Evolutionary conservation across 371 early-diverging fungal genomes (phyloP).

Genomic region (Mucor mucedo): DNA sequence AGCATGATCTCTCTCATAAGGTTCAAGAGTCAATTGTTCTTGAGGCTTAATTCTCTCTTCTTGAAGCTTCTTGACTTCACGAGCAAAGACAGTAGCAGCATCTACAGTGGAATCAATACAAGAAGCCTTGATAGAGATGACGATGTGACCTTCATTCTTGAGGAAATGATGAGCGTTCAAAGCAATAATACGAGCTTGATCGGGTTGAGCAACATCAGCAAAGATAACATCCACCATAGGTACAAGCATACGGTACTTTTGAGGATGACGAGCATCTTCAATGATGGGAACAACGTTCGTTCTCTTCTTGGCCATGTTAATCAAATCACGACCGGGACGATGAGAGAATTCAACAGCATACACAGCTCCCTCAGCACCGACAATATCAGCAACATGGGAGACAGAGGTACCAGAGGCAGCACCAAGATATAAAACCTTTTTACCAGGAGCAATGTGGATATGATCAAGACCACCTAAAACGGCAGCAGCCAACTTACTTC

Average conservation of each 20-base stretch:
- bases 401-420: constrained; percentile 99
- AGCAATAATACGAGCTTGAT: constrained; percentile 99
- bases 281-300: constrained; percentile 99
- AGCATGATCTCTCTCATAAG: constrained; percentile 99
- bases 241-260: constrained; percentile 99
- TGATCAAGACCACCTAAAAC: constrained; percentile 99
- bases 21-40: constrained; percentile 99
- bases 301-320: constrained; percentile 99
- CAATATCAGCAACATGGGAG: constrained; percentile 99
- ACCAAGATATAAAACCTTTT: constrained; percentile 99
- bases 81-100: constrained; percentile 98
- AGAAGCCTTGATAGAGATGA: constrained; percentile 99
- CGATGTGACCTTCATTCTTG: constrained; percentile 97
- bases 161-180: constrained; percentile 99
- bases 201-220: constrained; percentile 99
- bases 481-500: constrained; percentile 99
- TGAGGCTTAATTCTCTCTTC: constrained; percentile 99
- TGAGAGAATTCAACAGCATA: constrained; percentile 99
- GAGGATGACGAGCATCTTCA: constrained; percentile 99
- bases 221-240: constrained; percentile 99
- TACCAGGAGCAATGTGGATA: constrained; percentile 96
- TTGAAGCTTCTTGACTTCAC: constrained; percentile 99
- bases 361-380: constrained; percentile 98
- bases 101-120: constrained; percentile 99
- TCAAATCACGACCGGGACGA: constrained; percentile 99